Evolutionary conservation across 2,329 filamentous ascomycete species (phyloP), one percentile per base, ranked within the genome.

Genomic region (Phyllosticta ampelicida): DNA sequence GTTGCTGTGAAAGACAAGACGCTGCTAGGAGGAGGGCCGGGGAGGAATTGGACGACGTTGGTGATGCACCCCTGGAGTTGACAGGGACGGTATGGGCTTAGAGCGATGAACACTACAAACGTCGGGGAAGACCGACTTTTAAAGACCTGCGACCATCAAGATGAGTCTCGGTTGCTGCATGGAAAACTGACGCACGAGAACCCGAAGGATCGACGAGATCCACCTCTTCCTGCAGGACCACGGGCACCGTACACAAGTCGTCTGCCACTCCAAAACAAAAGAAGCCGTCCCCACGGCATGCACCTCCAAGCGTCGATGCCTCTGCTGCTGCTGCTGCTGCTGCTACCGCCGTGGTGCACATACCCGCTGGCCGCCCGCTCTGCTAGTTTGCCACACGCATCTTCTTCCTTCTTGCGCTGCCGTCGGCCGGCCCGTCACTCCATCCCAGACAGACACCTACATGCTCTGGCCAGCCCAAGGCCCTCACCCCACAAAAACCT

Each of bases 31-130:
- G 51, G 10, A 57, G 49, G 51, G 54, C 61, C 60, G 63, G 54
- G n/a, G n/a, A n/a, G n/a, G n/a, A n/a, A n/a, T n/a, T 57, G 57
- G 55, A 58, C 19, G 57, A 58, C 63, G 58, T 60, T 19, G 49
- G 53, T 11, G 60, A 53, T 56, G 56, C 49, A 48, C 60, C 56
- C 55, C 49, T 26, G 23, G 59, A 61, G 56, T 20, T 28, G 20
- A 21, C n/a, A 28, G 48, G 50, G 13, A 48, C 36, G 16, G 51
- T 23, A 23, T 30, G 51, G 50, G 48, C n/a, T n/a, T 21, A 48
- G 30, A 13, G 53, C 49, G 18, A 28, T 53, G 36, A 44, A n/a
- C n/a, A n/a, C n/a, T n/a, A n/a, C n/a, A 48, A 48, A n/a, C 13
- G 13, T 6, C 13, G 36, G 36, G 29, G 52, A 28, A 21, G 9